Conservation (phyloP, 2,329 filamentous ascomycete genomes). For the Aspergillus eucalypticola region DNA sequence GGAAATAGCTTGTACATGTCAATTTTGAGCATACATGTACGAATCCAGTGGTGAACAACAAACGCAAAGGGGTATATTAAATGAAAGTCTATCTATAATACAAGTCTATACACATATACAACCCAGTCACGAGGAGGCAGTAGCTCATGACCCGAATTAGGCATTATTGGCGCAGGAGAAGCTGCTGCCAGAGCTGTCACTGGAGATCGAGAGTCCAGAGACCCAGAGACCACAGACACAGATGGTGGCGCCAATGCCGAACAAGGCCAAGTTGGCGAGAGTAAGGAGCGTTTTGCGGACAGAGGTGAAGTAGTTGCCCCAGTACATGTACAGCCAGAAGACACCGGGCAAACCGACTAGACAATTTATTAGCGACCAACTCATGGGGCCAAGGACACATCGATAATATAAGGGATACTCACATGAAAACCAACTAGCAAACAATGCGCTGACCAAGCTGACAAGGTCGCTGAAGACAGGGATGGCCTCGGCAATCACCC, state of each 20-base stretch:
- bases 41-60: not conserved
- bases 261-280: conserved; percentile 8
- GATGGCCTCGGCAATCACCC: conserved; percentile 68
- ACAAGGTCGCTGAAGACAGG: conserved; percentile 68
- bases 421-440: conserved; percentile 17
- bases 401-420: too few species aligned
- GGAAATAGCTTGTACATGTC: too few species aligned
- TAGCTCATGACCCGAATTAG: not conserved
- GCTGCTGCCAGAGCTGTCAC: conserved; percentile 10
- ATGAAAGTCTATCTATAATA: conserved; percentile 5
- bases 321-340: conserved; percentile 21
- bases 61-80: conserved; percentile 4
- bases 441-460: conserved; percentile 52
- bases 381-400: too few species aligned
- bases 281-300: conserved; percentile 13
- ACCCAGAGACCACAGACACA: conserved; percentile 18
- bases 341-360: conserved; percentile 13
- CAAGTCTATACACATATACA: conserved; percentile 6
- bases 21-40: conserved; percentile 31
- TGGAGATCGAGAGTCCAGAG: conserved; percentile 19
- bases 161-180: conserved; percentile 21
- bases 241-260: conserved; percentile 14
- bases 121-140: not conserved
- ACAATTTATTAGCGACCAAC: too few species aligned
- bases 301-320: conserved; percentile 11